Base-by-base conservation (phyloP, 2,329 filamentous ascomycete species). In the Aspergillus transmontanensis region DNA sequence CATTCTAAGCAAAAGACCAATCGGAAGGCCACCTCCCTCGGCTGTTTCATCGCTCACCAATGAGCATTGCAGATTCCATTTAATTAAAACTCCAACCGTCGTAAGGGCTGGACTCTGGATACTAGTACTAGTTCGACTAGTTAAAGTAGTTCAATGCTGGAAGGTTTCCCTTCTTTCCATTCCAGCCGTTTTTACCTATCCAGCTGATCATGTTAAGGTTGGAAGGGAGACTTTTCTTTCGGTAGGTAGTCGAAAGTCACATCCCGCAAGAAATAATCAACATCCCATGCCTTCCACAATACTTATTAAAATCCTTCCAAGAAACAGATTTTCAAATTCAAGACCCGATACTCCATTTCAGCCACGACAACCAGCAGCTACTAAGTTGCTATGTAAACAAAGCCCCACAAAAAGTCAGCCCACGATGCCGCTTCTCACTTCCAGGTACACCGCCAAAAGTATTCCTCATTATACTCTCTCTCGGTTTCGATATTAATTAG, bases 31-130 rank as follows among this genome's bases (percentile, higher is more conserved):
- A 39, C 21, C 11, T 48, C 12, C 12, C 46, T 48, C 57, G 57
- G 53, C 28, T 46, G 55, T 54, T 61, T 54, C 55, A 58, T 53
- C 36, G 4, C 34, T 32, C 26, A 48, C 60, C 60, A 58, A 62
- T 62, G 54, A 58, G 45, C 55, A 30, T 53, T 46, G 53, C 11
- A 45, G 6, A 6, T n/a, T 57, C 32, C 46, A 36, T 39, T 48
- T 28, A 36, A 23, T 36, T 19, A 28, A 54, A n/a, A 19, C 48
- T 9, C 30, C 30, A 53, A 28, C 26, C 11, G 50, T 34, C 39
- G 39, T 9, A 53, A 28, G 50, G 50, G 50, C 50, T 53, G 50
- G 50, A 34, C 50, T 53, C 19, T 16, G 34, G 16, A 12, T 36
- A 36, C 12, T 36, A 36, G 12, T 36, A 36, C 12, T 36, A 6